Evolutionary conservation across 495 filamentous ascomycete genomes (phyloP), one percentile per base, ranked within the genome.

Genomic region (Poronia punctata): DNA sequence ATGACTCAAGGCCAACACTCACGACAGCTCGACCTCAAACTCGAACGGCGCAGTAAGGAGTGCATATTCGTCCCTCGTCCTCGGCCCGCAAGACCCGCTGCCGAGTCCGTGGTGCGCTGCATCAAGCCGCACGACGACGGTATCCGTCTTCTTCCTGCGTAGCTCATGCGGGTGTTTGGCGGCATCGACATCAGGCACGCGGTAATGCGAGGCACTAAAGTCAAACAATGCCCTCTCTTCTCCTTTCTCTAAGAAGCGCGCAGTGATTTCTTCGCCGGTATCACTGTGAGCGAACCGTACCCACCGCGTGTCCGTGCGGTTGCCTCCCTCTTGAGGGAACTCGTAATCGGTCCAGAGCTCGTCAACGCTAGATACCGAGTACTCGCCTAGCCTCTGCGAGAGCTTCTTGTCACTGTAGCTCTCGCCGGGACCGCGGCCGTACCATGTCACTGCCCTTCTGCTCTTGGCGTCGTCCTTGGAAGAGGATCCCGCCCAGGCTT

Each of bases 381-480:
- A 80, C 7, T 70, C 48, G 5, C 76, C 77, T 1, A 74, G 29
- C 19, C 62, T 67, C 38, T 77, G 74, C 5, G 77, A 70, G 0
- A 64, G 53, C 43, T 74, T 74, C 58, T 75, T 81, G 60, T 83
- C 80, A 8, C 64, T 59, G 36, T 83, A 83, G 6, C 70, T 70
- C 56, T 82, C 78, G 7, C 74, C 77, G 0, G 80, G 80, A 0
- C 80, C 80, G 4, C 74, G 68, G 3, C 80, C 80, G 49, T 74
- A 70, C 78, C 77, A 83, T 1, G 50, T 53, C 3, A 70, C 70
- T 23, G 59, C 48, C 11, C 33, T n/a, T n/a, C n/a, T n/a, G n/a
- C n/a, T 38, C 25, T 38, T 32, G 26, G 64, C 54, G 0, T 64
- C 34, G 0, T 51, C 39, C 2, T 9, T 25, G n/a, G 14, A 11